Base-by-base conservation (phyloP, 2,329 filamentous ascomycete genomes). In the Pseudogymnoascus sp. region DNA sequence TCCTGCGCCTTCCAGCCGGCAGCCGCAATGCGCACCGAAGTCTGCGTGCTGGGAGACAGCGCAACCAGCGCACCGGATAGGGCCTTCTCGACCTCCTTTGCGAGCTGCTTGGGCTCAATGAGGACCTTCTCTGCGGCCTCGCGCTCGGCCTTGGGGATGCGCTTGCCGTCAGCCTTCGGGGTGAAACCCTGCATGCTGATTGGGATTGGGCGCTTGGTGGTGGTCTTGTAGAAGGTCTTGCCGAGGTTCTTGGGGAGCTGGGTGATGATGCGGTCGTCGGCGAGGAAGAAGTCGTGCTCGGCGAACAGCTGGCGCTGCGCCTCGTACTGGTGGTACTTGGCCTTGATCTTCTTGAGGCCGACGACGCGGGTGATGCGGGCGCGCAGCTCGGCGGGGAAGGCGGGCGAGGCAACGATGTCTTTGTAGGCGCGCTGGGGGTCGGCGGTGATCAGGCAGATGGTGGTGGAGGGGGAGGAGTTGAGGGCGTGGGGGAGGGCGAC, bases 221-320 rank as follows among this genome's bases (percentile, higher is more conserved):
- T 90, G 62, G 78, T 82, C 78, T 92, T 88, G 83, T 94, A 97
- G 75, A 99, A 97, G 1, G 88, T 88, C 79, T 96, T 97, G 69
- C 93, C 94, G 10, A 99, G 85, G 2, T 87, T 79, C 66, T 84
- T 83, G 62, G 92, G 90, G 64, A 97, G 81, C 29, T 80, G 78
- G 73, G 83, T 87, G 71, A 87, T 80, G 69, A 99, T 89, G 58
- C 94, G 83, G 72, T 96, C 90, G 74, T 99, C 94, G 60, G 89
- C 93, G 62, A 99, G 82, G 78, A 99, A 97, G 62, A 97, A 79
- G 73, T 97, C 94, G 75, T 97, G 91, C 74, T 96, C 90, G 48
- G 85, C 79, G 65, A 88, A 83, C 36, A 99, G 83, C 74, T 94
- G 90, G 66, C 94, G 83, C 75, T 90, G 87, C 60, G 85, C 86